Conservation (phyloP, 306 rosid genomes). For the Sechiopsis laciniata region DNA sequence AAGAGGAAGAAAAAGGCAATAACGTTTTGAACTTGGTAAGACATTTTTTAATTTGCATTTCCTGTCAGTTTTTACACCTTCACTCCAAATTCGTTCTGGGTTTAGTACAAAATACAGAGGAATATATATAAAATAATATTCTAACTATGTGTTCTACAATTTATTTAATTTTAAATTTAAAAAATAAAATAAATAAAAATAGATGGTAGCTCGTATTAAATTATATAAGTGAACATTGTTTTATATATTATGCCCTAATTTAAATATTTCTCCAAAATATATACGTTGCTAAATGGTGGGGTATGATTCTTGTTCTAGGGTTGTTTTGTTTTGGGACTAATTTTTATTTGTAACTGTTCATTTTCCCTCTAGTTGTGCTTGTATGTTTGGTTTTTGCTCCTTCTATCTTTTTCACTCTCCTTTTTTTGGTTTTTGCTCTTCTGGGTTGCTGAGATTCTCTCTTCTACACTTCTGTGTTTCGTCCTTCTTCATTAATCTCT, state of each 20-base stretch:
- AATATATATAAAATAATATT: too few relatives aligned
- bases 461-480: neutral
- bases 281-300: slow-evolving; percentile 16
- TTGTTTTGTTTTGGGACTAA: slow-evolving; percentile 8
- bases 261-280: too few relatives aligned
- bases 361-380: slow-evolving; percentile 11
- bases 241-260: too few relatives aligned
- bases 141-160: too few relatives aligned
- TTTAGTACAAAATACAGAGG: neutral
- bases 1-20: slow-evolving; percentile 10
- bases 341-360: neutral
- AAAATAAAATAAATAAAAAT: too few relatives aligned
- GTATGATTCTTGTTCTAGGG: neutral
- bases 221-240: too few relatives aligned
- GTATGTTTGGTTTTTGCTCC: slow-evolving; percentile 21
- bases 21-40: slow-evolving; percentile 1
- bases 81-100: neutral
- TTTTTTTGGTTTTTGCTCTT: slow-evolving; percentile 15
- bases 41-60: neutral
- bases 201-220: too few relatives aligned
- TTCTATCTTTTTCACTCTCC: slow-evolving; percentile 33
- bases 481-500: neutral
- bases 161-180: too few relatives aligned
- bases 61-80: slow-evolving; percentile 9
- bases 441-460: slow-evolving; percentile 13